Evolutionary conservation across 306 rosid genomes (phyloP), one percentile per base, ranked within the genome.

Genomic region (Begonia masoniana): DNA sequence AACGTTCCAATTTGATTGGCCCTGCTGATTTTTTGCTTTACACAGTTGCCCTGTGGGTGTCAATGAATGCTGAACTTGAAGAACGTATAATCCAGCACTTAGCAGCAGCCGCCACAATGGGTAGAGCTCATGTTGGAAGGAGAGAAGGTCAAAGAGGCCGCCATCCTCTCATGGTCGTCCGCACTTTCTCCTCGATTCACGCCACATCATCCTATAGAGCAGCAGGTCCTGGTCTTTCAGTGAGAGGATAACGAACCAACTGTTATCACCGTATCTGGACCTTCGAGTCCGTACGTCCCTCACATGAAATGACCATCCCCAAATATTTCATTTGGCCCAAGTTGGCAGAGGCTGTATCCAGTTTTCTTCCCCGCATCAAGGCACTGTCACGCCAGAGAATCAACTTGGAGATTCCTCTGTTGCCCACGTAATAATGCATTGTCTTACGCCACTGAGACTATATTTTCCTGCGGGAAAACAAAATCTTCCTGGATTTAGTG

Each of bases 91-190:
- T 92, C 66, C 99, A 86, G 74, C 94, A 81, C 69, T 69, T 91
- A 74, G 88, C 99, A 26, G 81, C 94, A 43, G 86, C 94, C 15
- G 92, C 99, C 52, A 87, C 92, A 10, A 67, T 79, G 77, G 78
- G 93, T 51, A 83, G 96, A 78, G 62, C 81, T 7, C 80, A 77
- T 41, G 66, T 66, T 51, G 82, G 83, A 58, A 60, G 71, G 62
- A 86, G 88, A 71, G 94, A 81, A 65, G 72, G 76, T 43, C 84
- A 58, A 21, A 63, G 76, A 56, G 64, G 62, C 62, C 73, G 73
- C 54, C 85, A 54, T 63, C 82, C 55, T 58, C 75, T 63, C 82
- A 65, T 39, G 87, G 82, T 62, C 89, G 69, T 59, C 84, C 86
- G 46, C 88, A 76, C 14, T 74, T 66, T 19, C 55, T 81, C 13